Evolutionary conservation across 176 grass and related monocot species (phyloP), one percentile per base, ranked within the genome.

Genomic region (Paspalum vaginatum): DNA sequence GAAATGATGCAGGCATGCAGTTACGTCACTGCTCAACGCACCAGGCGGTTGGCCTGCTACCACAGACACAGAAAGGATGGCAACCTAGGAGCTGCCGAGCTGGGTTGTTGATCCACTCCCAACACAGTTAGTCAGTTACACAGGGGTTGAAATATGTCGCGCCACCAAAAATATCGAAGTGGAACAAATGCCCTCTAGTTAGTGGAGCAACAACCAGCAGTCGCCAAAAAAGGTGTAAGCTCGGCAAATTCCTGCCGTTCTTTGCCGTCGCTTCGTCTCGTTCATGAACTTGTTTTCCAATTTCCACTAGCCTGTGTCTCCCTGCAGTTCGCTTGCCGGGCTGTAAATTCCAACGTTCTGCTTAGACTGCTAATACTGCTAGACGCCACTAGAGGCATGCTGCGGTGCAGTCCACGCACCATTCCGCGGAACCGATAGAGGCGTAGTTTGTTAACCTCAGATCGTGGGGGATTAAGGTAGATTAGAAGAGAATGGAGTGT

Each of bases 241-340:
- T 52, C 32, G 26, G 49, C 26, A 54, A 68, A 68, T 18, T 41
- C 20, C 27, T 38, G 16, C 70, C 70, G 70, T 73, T 73, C 70
- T 74, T 74, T 72, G 18, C 27, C 57, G 4, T 58, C 22, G 57
- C 10, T 39, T 37, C 32, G 14, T 52, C 7, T 26, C 20, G 16
- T 53, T 52, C 27, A 55, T 16, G 49, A 74, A 74, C 10, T n/a
- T 42, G 11, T 66, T 32, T 32, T 32, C 32, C 32, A 32, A 32
- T 53, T 53, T 25, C 70, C 41, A 68, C 41, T 74, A 74, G 50
- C 10, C 70, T 40, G 5, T 55, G 70, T 74, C 70, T n/a, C 25
- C 32, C 32, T 32, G 32, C 32, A 9, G 8, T 53, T 26, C 18
- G 16, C 16, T 17, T 51, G 42, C 13, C 27, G 69, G 24, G 46